Evolutionary conservation across 2,329 filamentous ascomycete genomes (phyloP).

Genomic region (Colletotrichum navitas): DNA sequence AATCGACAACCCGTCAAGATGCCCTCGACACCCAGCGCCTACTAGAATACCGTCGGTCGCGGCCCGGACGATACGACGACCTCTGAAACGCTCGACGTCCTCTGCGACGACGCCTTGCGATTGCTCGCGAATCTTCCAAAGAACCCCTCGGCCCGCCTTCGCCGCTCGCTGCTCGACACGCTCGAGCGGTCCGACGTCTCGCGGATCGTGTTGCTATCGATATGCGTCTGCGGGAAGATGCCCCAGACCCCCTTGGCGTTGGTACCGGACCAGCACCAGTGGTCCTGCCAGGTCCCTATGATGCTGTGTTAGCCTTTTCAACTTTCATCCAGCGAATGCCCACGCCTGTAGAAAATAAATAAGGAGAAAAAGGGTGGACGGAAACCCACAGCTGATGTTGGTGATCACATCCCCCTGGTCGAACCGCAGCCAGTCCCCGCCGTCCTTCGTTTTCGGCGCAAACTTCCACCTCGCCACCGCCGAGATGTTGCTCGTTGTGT

Average conservation of each 20-base stretch:
- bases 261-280: constrained; percentile 69
- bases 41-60: constrained; percentile 26
- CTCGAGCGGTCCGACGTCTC: constrained; percentile 51
- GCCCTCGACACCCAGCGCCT: neutral
- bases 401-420: constrained; percentile 76
- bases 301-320: constrained; percentile 6
- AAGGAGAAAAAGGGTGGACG: no score
- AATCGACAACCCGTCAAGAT: neutral
- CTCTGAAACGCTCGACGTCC: constrained; percentile 51
- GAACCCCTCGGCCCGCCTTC: constrained; percentile 48
- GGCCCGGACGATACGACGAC: constrained; percentile 25
- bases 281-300: constrained; percentile 59
- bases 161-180: constrained; percentile 52
- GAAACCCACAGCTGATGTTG: constrained; percentile 69
- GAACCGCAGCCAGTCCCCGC: constrained; percentile 67
- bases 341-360: neutral
- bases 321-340: no score
- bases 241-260: constrained; percentile 66
- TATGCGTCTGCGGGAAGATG: constrained; percentile 64
- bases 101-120: constrained; percentile 47
- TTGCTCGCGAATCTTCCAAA: constrained; percentile 51
- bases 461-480: constrained; percentile 68
- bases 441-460: constrained; percentile 57
- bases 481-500: constrained; percentile 60
- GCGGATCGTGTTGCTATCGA: constrained; percentile 60